Conservation (phyloP, 805 yeast genomes). For the Candida multigemmis region DNA sequence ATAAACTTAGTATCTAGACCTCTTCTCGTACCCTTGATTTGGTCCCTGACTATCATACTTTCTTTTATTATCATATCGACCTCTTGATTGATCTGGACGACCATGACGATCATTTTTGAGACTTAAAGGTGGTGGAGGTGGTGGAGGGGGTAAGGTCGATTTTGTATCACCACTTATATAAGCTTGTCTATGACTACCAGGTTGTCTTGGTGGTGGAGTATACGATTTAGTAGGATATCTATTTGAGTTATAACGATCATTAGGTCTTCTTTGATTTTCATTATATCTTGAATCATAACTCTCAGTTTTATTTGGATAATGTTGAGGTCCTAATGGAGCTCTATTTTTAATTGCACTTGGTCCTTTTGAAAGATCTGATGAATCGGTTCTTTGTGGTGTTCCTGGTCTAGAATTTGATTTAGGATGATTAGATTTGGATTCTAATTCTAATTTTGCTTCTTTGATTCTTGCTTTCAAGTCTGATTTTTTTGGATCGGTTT, state of each 20-base stretch:
- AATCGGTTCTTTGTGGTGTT: constrained; percentile 1
- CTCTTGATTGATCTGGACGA: constrained; percentile 3
- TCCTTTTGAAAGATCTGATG: not conserved
- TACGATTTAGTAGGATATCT: no score
- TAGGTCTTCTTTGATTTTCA: no score
- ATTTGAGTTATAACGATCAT: no score
- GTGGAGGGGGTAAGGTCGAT: constrained; percentile 11
- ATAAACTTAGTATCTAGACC: constrained; percentile 13
- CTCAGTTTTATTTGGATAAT: not conserved
- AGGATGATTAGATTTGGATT: no score
- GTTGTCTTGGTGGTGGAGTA: no score
- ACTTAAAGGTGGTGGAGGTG: constrained; percentile 12
- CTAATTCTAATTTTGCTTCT: constrained; percentile 4
- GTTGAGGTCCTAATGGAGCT: not conserved
- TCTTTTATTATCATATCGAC: constrained; percentile 13
- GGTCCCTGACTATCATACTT: constrained; percentile 11
- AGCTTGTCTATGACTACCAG: no score
- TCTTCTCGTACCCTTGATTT: constrained; percentile 18
- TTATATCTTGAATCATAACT: not conserved
- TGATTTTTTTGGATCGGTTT: constrained; percentile 1
- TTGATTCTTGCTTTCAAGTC: constrained; percentile 4
- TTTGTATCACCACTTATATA: no score
- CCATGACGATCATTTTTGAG: constrained; percentile 5
- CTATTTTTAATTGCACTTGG: not conserved
- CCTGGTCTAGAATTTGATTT: constrained; percentile 15